These are phyloP conservation scores for Periconia macrospinosa DNA, from an alignment of 2,329 filamentous ascomycete species.

Conservation along the genomic window DNA sequence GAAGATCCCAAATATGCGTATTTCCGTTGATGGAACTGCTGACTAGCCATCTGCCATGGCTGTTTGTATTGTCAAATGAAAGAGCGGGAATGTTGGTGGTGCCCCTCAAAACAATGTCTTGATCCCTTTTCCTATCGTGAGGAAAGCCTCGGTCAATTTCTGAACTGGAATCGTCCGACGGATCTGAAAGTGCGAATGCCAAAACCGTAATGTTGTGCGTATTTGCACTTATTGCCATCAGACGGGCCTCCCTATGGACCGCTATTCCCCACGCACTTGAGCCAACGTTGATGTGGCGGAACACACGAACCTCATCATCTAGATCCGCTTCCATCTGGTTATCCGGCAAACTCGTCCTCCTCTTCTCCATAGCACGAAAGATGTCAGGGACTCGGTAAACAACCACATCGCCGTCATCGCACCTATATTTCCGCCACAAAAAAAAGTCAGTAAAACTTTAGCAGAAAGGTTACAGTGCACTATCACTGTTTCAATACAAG, in stretches of 20 bases:
- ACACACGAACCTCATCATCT: conserved; percentile 52
- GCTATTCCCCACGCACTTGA: conserved; percentile 86
- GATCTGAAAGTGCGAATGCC: conserved; percentile 56
- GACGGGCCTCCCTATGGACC: conserved; percentile 75
- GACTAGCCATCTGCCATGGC: conserved; percentile 58
- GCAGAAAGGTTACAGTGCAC: no score
- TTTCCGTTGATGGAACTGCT: conserved; percentile 59
- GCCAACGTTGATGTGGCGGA: conserved; percentile 77
- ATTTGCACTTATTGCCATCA: conserved; percentile 87
- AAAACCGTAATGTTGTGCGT: conserved; percentile 60
- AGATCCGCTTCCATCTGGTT: conserved; percentile 25
- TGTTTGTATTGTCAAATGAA: conserved; percentile 62
- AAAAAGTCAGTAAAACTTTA: no score
- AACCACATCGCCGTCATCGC: conserved; percentile 61
- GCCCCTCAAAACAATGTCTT: conserved; percentile 14
- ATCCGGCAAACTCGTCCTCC: background rate
- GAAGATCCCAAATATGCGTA: conserved; percentile 52
- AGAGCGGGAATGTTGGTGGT: conserved; percentile 59
- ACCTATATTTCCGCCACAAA: no score
- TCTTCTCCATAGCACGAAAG: conserved; percentile 19
- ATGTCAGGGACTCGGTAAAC: conserved; percentile 42
- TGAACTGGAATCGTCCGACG: conserved; percentile 1
- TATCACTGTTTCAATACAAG: no score
- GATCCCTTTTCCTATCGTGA: conserved; percentile 28
- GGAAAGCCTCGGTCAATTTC: conserved; percentile 26